Percentiles rank a stretch among this genome's conserved stretches.
Conservation (phyloP, 306 rosid genomes). For the Coriaria nepalensis region DNA sequence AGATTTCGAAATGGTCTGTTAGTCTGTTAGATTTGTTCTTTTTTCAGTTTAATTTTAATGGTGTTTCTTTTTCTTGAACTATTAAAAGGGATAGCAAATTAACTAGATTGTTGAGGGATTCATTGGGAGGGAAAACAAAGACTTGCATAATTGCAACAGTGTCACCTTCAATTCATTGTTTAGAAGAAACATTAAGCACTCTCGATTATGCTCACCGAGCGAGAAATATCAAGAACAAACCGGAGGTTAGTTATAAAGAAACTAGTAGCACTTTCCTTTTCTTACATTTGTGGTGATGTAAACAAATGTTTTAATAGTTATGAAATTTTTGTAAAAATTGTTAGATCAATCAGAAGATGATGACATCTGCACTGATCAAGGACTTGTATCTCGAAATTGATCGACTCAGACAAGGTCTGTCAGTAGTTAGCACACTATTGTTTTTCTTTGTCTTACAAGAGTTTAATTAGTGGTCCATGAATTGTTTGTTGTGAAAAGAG, state of each 20-base stretch:
- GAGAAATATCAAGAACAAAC: slow-evolving; percentile 96
- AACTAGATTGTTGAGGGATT: slow-evolving; percentile 87
- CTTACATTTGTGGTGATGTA: no score
- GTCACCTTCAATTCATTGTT: slow-evolving; percentile 97
- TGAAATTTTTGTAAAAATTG: no score
- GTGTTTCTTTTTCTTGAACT: slow-evolving; percentile 18
- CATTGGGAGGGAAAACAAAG: slow-evolving; percentile 97
- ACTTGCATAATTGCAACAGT: slow-evolving; percentile 96
- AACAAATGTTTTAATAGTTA: no score
- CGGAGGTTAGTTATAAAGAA: slow-evolving; percentile 77
- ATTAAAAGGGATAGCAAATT: slow-evolving; percentile 97
- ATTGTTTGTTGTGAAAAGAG: slow-evolving; percentile 30
- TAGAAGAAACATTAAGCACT: slow-evolving; percentile 97
- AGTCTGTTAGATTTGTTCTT: no score
- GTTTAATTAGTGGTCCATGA: neutral
- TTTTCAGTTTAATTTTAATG: slow-evolving; percentile 3
- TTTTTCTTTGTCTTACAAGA: slow-evolving; percentile 6
- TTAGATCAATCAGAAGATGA: slow-evolving; percentile 97
- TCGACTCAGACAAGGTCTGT: slow-evolving; percentile 83
- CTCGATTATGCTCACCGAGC: slow-evolving; percentile 98
- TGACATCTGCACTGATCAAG: slow-evolving; percentile 96
- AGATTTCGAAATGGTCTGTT: no score
- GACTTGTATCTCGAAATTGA: slow-evolving; percentile 93
- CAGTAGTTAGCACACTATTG: no score
- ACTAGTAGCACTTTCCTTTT: slow-evolving; percentile 11